phyloP scores from a whole-genome alignment of 805 yeast genomes.

The Metschnikowia picachoensis region DNA sequence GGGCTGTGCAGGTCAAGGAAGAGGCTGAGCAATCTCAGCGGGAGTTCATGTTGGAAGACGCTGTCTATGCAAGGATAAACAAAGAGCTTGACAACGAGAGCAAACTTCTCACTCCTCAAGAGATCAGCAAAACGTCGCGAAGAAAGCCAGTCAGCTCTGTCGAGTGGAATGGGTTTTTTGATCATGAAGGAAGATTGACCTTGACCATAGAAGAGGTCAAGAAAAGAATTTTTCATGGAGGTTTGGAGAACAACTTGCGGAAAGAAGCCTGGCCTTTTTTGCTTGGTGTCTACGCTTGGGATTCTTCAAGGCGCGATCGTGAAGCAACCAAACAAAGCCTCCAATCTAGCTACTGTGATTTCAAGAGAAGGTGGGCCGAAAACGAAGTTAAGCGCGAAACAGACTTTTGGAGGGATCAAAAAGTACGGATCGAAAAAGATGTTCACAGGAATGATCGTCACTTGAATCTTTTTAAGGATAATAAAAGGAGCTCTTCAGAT shows the following conservation, averaged over 20 bases:
- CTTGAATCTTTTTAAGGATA: conserved; percentile 54
- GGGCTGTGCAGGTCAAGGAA: conserved; percentile 93
- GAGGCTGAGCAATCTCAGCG: conserved; percentile 69
- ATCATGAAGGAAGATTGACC: conserved; percentile 66
- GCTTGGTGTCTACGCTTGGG: conserved; percentile 86
- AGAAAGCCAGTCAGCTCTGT: conserved; percentile 58
- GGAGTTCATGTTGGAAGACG: conserved; percentile 51
- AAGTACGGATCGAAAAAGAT: conserved; percentile 87
- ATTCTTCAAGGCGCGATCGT: conserved; percentile 68
- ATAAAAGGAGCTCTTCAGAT: conserved; percentile 30
- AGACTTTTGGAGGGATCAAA: conserved; percentile 85
- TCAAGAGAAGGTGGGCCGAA: conserved; percentile 66
- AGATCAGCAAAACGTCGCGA: conserved; percentile 59
- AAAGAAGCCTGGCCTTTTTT: conserved; percentile 83
- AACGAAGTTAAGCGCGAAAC: conserved; percentile 47
- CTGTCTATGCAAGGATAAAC: conserved; percentile 53
- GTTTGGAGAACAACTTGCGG: conserved; percentile 57
- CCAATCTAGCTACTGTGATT: conserved; percentile 55
- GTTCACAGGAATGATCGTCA: conserved; percentile 87
- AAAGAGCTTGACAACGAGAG: conserved; percentile 50
- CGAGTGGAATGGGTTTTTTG: conserved; percentile 88
- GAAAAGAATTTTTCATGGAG: conserved; percentile 87
- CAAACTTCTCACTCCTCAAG: conserved; percentile 53
- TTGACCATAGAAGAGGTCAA: conserved; percentile 77
- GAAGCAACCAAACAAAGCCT: conserved; percentile 52